Conservation (phyloP, 306 rosid genomes). For the Datisca glomerata region DNA sequence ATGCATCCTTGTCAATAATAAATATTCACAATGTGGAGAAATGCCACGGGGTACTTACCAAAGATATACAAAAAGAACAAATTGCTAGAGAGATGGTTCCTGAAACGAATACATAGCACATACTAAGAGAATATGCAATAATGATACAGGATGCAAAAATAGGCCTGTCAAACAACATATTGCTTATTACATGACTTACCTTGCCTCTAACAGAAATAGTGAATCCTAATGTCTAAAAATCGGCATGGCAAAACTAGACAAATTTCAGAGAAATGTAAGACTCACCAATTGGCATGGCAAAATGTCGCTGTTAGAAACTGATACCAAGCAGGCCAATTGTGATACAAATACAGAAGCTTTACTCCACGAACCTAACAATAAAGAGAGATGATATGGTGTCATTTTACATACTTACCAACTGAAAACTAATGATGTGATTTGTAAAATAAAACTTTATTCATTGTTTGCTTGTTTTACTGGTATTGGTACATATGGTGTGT, state of each 20-base stretch:
- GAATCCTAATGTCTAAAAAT: too few species aligned
- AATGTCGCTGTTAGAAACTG: conserved; percentile 91
- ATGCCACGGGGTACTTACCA: conserved; percentile 47
- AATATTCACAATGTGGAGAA: conserved; percentile 5
- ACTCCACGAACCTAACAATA: conserved; percentile 41
- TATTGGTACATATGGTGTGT: too few species aligned
- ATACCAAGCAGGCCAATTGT: conserved; percentile 74
- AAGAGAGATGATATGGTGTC: not conserved
- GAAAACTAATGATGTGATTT: not conserved
- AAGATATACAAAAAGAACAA: conserved; percentile 92
- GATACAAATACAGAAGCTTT: conserved; percentile 58
- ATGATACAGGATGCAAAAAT: not conserved
- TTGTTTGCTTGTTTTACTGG: too few species aligned
- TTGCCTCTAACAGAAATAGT: not conserved
- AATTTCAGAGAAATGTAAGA: not conserved
- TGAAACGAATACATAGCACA: conserved; percentile 27
- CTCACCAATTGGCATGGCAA: conserved; percentile 97
- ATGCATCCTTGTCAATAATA: not conserved
- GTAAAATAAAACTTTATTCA: not conserved
- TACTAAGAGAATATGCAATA: not conserved
- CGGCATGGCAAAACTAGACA: not conserved
- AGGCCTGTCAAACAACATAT: too few species aligned
- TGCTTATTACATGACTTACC: too few species aligned
- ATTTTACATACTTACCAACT: not conserved
- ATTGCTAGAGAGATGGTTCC: conserved; percentile 98